Base-by-base conservation (phyloP, 2,329 filamentous ascomycete species). In the Epichloe sylvatica region DNA sequence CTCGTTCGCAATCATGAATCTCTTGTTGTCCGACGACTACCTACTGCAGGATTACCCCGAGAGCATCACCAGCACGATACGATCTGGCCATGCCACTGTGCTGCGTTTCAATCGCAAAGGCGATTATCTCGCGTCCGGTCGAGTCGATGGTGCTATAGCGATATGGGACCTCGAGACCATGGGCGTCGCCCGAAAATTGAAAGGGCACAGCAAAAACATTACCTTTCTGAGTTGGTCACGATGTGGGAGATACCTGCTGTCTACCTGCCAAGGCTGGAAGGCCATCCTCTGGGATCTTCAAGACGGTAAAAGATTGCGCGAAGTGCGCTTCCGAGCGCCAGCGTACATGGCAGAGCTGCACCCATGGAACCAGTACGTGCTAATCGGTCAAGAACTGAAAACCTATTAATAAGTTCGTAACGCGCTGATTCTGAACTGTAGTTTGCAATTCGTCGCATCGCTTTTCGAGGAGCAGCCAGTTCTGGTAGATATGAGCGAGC, bases 141-240 rank as follows among this genome's bases (percentile, higher is more conserved):
- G 92, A 62, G 86, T 89, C 54, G 92, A 98, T 69, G 92, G 92
- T 57, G 92, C 88, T 5, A 85, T 98, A 39, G 87, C 94, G 49
- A 85, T 98, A 44, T 98, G 94, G 76, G 92, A 98, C 63, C 80
- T 97, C 46, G 94, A 98, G 68, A 98, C 94, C 9, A 94, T 94
- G 75, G 91, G 92, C 37, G 87, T 97, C 4, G 92, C 92, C 51
- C 84, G 89, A 62, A 98, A 97, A 69, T 73, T 98, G 55, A 81
- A 88, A 56, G 92, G 91, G 12, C 92, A 98, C 68, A 94, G 86
- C 46, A 83, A 87, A 62, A 91, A 92, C 63, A 90, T 98, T 51
- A 91, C 94, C 58, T 95, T 87, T 47, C 68, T 98, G 52, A 94
- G 90, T 70, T 98, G 92, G 92, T 96, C 91, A 47, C 78, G 84